Conservation (phyloP, 2,329 filamentous ascomycete genomes). For the Cadophora luteo-olivacea region DNA sequence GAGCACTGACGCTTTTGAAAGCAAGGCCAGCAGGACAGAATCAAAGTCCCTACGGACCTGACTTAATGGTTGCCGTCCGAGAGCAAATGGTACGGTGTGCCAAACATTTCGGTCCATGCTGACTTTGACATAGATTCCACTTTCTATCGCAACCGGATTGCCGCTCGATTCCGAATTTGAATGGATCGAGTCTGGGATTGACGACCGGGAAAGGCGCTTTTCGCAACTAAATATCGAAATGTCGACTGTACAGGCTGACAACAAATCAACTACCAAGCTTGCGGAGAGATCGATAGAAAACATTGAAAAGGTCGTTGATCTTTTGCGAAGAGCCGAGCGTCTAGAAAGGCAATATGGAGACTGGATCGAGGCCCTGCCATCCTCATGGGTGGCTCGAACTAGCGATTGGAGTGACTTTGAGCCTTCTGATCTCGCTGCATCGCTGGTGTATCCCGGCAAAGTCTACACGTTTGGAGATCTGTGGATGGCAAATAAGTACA, state of each 20-base stretch:
- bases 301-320: slow-evolving; percentile 55
- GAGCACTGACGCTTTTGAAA: slow-evolving; percentile 64
- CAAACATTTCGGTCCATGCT: not conserved
- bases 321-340: slow-evolving; percentile 57
- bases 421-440: slow-evolving; percentile 34
- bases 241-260: slow-evolving; percentile 59
- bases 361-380: slow-evolving; percentile 58
- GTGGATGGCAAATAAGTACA: slow-evolving; percentile 62
- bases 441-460: slow-evolving; percentile 59
- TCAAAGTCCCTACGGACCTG: not conserved
- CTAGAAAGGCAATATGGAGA: slow-evolving; percentile 57
- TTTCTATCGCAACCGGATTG: not conserved
- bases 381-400: slow-evolving; percentile 55
- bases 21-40: slow-evolving; percentile 45
- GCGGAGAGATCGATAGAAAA: slow-evolving; percentile 54
- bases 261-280: slow-evolving; percentile 56
- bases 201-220: not conserved
- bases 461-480: slow-evolving; percentile 64
- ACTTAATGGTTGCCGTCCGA: not conserved
- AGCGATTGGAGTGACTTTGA: slow-evolving; percentile 57
- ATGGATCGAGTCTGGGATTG: not conserved
- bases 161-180: slow-evolving; percentile 5
- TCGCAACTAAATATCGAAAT: slow-evolving; percentile 48
- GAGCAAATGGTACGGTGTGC: not conserved
- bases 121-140: not conserved